phyloP scores from a whole-genome alignment of 495 filamentous ascomycete species.

The Hypomontagnella monticulosa region DNA sequence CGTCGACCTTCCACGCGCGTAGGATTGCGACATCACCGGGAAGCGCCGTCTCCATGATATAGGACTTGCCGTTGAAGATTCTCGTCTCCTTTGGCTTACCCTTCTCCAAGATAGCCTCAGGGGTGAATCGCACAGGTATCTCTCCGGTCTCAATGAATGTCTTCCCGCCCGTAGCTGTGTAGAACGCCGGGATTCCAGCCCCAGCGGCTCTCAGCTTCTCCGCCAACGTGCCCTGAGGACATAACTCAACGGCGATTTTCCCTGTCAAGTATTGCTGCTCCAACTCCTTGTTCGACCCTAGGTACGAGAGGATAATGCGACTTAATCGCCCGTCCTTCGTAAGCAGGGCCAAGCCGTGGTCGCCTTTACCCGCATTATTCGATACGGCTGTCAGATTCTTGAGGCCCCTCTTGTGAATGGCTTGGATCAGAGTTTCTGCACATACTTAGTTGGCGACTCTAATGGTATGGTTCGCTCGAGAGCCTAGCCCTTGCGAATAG shows the following conservation, averaged over 20 bases:
- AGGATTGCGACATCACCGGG: slow-evolving; percentile 71
- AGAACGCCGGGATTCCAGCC: slow-evolving; percentile 74
- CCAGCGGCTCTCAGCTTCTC: slow-evolving; percentile 70
- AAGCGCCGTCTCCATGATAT: slow-evolving; percentile 71
- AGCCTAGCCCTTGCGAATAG: not conserved
- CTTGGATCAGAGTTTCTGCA: slow-evolving; percentile 61
- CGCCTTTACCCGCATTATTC: slow-evolving; percentile 70
- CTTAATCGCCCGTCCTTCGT: slow-evolving; percentile 64
- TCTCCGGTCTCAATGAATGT: slow-evolving; percentile 70
- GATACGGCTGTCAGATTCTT: slow-evolving; percentile 69
- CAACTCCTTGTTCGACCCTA: slow-evolving; percentile 72
- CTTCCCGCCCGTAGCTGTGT: slow-evolving; percentile 68
- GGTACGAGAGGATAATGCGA: slow-evolving; percentile 67
- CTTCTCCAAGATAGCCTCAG: slow-evolving; percentile 63
- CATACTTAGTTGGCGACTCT: not conserved
- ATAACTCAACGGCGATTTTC: slow-evolving; percentile 70
- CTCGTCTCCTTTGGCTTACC: slow-evolving; percentile 66
- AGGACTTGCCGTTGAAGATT: slow-evolving; percentile 66
- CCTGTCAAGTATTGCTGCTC: slow-evolving; percentile 70
- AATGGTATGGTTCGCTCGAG: not conserved
- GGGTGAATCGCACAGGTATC: slow-evolving; percentile 64
- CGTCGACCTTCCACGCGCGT: slow-evolving; percentile 71
- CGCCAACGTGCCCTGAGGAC: slow-evolving; percentile 71
- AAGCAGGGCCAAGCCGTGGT: slow-evolving; percentile 63
- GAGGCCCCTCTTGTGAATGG: slow-evolving; percentile 58